Conservation (phyloP, 2,329 filamentous ascomycete genomes). For the Sordariomycetes sp. region DNA sequence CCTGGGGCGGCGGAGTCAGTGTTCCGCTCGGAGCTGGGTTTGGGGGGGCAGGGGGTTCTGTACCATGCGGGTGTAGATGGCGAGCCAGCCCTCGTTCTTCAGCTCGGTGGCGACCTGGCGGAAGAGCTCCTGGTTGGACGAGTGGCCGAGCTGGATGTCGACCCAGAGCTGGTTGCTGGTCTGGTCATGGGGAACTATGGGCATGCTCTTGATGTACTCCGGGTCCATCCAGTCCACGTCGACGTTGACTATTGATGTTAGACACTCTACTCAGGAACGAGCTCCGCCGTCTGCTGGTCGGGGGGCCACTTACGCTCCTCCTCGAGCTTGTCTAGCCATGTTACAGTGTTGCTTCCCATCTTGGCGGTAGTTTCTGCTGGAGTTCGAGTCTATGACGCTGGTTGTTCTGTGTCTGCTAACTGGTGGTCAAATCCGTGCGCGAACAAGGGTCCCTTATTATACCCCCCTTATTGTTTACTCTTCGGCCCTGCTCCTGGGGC, state of each 20-base stretch:
- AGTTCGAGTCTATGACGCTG: too few relatives aligned
- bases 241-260: slow-evolving; percentile 28
- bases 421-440: too few relatives aligned
- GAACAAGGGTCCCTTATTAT: too few relatives aligned
- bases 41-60: too few relatives aligned
- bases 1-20: slow-evolving; percentile 12
- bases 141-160: slow-evolving; percentile 31
- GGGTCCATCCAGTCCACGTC: slow-evolving; percentile 43
- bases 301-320: background rate
- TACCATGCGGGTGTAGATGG: slow-evolving; percentile 32
- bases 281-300: too few relatives aligned
- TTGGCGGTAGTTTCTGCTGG: too few relatives aligned
- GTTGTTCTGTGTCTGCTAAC: too few relatives aligned
- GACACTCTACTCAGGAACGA: background rate
- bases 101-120: slow-evolving; percentile 28
- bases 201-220: slow-evolving; percentile 32
- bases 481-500: too few relatives aligned
- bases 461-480: too few relatives aligned
- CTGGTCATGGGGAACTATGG: slow-evolving; percentile 33
- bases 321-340: background rate
- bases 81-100: slow-evolving; percentile 32
- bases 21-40: too few relatives aligned
- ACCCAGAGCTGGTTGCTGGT: slow-evolving; percentile 40
- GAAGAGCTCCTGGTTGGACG: slow-evolving; percentile 31
- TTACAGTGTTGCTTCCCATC: background rate